These are phyloP conservation scores for Backusella psychrophila DNA, from an alignment of 192 early-diverging fungal species.

Conservation along the genomic window DNA sequence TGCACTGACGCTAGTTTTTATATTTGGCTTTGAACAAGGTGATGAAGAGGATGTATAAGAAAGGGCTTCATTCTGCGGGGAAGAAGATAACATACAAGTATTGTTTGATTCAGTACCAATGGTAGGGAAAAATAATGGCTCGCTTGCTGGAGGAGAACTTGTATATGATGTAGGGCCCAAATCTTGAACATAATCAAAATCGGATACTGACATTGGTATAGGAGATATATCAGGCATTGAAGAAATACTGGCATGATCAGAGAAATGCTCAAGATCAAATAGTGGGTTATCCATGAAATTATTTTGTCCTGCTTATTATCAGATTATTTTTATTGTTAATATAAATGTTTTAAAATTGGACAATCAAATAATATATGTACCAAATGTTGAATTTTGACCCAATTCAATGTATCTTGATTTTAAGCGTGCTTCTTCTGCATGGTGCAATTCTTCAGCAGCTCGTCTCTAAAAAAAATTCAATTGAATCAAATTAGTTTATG, in stretches of 20 bases:
- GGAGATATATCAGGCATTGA: neutral
- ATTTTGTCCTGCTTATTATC: neutral
- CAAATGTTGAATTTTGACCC: neutral
- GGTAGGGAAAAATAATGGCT: neutral
- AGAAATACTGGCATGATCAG: neutral
- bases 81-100: neutral
- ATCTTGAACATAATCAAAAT: neutral
- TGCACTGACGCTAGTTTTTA: neutral
- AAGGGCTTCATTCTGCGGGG: neutral
- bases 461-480: neutral
- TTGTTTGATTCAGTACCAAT: neutral
- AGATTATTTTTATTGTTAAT: neutral
- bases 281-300: conserved; percentile 1
- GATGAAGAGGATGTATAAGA: neutral
- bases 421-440: conserved; percentile 13
- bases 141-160: neutral
- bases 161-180: neutral
- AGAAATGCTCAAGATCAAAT: conserved; percentile 5
- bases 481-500: neutral
- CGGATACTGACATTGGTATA: neutral
- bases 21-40: neutral
- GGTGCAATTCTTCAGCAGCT: conserved; percentile 7
- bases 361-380: neutral
- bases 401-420: conserved; percentile 5
- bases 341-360: neutral